A percentile compares a stretch with the other conserved stretches of the same genome.
Conservation (phyloP, 768 basidiomycete genomes). For the Cystofilobasidium ferigula region DNA sequence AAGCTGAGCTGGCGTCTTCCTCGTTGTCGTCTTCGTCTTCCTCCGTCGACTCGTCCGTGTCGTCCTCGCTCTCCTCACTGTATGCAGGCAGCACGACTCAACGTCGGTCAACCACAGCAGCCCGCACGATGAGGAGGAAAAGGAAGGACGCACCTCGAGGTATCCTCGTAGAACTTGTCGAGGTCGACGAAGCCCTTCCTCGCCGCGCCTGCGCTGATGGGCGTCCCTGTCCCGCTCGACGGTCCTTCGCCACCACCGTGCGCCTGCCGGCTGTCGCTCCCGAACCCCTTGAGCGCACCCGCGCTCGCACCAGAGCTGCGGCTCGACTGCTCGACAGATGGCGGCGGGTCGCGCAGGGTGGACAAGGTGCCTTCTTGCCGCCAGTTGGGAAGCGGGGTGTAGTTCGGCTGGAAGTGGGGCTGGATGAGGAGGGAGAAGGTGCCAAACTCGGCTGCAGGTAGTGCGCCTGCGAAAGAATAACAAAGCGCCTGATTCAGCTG, state of each 20-base stretch:
- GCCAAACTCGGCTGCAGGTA: not conserved
- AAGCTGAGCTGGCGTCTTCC: no score
- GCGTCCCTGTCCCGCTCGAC: conserved; percentile 41
- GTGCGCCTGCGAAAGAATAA: not conserved
- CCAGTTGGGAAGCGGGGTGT: conserved; percentile 67
- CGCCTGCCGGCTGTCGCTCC: conserved; percentile 11
- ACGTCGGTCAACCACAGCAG: no score
- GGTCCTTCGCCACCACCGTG: no score
- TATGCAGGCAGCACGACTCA: not conserved
- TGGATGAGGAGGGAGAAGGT: conserved; percentile 16
- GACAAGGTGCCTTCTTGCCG: conserved; percentile 73
- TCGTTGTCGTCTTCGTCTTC: conserved; percentile 37
- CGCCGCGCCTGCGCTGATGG: conserved; percentile 32
- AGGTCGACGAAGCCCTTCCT: conserved; percentile 43
- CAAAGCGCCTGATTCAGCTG: not conserved
- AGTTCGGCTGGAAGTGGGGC: conserved; percentile 44
- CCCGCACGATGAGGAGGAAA: not conserved
- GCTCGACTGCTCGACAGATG: no score
- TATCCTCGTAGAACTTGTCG: conserved; percentile 60
- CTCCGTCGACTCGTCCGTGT: conserved; percentile 25
- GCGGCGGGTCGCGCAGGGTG: conserved; percentile 50
- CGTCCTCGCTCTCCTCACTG: conserved; percentile 11
- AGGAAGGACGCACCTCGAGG: conserved; percentile 22
- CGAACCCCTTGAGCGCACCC: conserved; percentile 18
- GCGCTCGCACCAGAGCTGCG: no score